Evolutionary conservation across 345 rosid species (phyloP).

Genomic region (Aegle marmelos): DNA sequence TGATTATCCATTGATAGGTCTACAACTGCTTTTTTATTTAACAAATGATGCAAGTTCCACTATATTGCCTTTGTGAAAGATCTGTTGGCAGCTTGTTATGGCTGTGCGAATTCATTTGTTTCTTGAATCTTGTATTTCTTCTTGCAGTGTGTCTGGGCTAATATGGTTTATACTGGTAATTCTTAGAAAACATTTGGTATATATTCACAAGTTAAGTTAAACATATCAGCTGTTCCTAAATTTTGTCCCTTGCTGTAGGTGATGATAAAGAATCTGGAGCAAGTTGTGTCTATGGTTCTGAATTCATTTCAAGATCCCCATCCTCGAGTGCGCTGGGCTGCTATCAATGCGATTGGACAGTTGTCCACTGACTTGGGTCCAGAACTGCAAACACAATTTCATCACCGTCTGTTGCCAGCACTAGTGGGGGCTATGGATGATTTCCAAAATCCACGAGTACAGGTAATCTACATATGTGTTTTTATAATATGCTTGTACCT

Average conservation of each 20-base stretch:
- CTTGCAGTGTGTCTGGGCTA: not conserved
- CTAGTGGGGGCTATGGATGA: constrained; percentile 68
- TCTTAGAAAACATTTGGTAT: not conserved
- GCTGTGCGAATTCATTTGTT: not conserved
- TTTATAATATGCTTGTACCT: not conserved
- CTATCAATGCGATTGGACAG: constrained; percentile 74
- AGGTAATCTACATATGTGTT: constrained; percentile 32
- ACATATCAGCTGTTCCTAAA: not conserved
- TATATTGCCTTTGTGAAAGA: not conserved
- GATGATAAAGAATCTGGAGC: constrained; percentile 61
- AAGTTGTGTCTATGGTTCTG: constrained; percentile 59
- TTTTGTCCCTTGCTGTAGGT: constrained; percentile 33
- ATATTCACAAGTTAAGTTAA: not conserved
- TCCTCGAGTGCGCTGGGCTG: constrained; percentile 78
- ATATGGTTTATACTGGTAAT: not conserved
- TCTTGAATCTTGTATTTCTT: not conserved
- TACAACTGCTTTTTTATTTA: not conserved
- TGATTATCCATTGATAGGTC: not conserved
- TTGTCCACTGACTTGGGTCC: constrained; percentile 75
- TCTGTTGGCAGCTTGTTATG: not conserved
- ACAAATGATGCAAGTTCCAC: not conserved
- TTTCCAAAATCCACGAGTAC: constrained; percentile 69
- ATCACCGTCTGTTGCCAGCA: constrained; percentile 59
- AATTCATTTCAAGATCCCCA: constrained; percentile 65
- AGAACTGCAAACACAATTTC: constrained; percentile 60